Percentiles rank a stretch among this genome's conserved stretches.
Conservation (phyloP, 1,139 yeast species). For the Sugiyamaella japonica region DNA sequence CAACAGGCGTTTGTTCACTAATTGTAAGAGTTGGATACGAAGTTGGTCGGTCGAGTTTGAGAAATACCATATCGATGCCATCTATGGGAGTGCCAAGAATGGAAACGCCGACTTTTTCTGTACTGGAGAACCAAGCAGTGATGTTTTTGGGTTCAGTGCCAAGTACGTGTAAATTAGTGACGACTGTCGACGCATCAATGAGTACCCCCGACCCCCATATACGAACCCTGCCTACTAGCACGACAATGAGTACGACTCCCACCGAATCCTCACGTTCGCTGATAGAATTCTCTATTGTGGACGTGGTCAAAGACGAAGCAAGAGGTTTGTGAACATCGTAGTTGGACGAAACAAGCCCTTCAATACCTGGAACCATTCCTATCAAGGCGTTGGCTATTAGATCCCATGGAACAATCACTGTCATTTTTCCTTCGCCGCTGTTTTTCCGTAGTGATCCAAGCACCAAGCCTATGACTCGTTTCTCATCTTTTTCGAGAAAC, state of each 20-base stretch:
- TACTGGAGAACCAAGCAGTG: slow-evolving; percentile 34
- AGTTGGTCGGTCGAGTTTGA: slow-evolving; percentile 28
- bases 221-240: slow-evolving; percentile 29
- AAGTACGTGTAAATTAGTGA: slow-evolving; percentile 51
- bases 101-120: slow-evolving; percentile 22
- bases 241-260: slow-evolving; percentile 30
- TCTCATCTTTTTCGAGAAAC: slow-evolving; percentile 16
- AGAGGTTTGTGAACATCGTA: neutral
- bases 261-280: slow-evolving; percentile 6
- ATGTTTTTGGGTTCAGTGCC: slow-evolving; percentile 28
- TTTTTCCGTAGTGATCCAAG: slow-evolving; percentile 51
- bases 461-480: slow-evolving; percentile 51
- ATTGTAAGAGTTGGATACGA: slow-evolving; percentile 19
- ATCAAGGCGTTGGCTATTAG: slow-evolving; percentile 11
- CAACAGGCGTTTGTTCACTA: slow-evolving; percentile 11
- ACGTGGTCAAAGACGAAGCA: slow-evolving; percentile 10
- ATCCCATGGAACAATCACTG: slow-evolving; percentile 54
- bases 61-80: slow-evolving; percentile 42
- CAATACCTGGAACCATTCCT: neutral
- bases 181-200: slow-evolving; percentile 39
- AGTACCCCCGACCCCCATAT: slow-evolving; percentile 53
- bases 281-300: neutral
- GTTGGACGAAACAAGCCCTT: neutral
- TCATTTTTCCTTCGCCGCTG: slow-evolving; percentile 63
- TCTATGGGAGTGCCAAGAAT: slow-evolving; percentile 38